Base-by-base conservation (phyloP, 805 yeast species). In the Schwanniomyces sp. region DNA sequence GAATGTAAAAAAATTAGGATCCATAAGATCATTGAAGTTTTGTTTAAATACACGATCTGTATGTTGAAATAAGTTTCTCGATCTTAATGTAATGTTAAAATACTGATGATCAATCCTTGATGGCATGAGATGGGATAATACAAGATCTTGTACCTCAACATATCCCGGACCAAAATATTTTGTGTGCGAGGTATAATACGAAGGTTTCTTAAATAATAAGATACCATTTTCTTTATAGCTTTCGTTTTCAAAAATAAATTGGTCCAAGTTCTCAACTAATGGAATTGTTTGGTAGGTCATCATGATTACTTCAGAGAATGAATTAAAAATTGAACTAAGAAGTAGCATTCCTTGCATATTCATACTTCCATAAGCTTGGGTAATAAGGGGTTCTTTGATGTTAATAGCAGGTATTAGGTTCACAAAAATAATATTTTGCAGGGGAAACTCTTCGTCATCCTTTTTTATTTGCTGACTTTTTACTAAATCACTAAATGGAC, bases 281-380 rank as follows among this genome's bases (percentile, higher is more conserved):
- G 71, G 66, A 11, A 67, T 60, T 4, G 61, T 50, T 36, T 63
- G 56, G 10, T 68, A 59, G 8, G 64, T 57, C 30, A 71, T 24
- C 11, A 68, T 45, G 7, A 70, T 46, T 3, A 58, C 54, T 25
- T 67, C 66, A 40, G 64, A 67, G 46, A 69, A 71, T 0, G 71
- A 58, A 45, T 61, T 61, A 56, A 68, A 69, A 10, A 72, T 51
- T 2, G 60, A 50, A 9, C 72, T 62, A 8, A 66, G 47, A 38
- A 53, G 34, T 21, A 53, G 46, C 18, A 58, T 42, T 36, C 57
- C 57, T 16, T 53, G 56, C 7, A 55, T 50, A 27, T 52, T 52
- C 38, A 48, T 46, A 21, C 34, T 49, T 17, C 40, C 18, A 30
- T 46, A 38, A 7, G 45, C 29, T 40, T 48, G 51, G 2, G 51